Base-by-base conservation (phyloP, 2,329 filamentous ascomycete species). In the Cercospora brassicicola region DNA sequence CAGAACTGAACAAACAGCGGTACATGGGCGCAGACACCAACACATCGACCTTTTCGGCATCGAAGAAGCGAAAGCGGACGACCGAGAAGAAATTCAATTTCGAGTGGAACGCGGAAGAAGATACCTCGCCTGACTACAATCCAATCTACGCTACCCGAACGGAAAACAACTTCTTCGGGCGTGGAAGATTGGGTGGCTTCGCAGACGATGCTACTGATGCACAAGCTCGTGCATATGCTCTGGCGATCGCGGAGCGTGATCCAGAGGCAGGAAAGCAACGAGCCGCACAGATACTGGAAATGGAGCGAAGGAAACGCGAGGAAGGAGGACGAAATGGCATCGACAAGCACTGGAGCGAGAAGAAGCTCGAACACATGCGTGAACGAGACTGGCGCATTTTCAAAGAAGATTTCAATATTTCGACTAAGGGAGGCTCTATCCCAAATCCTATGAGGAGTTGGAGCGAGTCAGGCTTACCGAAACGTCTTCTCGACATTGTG, bases 341-440 rank as follows among this genome's bases (percentile, higher is more conserved):
- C 66, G 94, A 96, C 74, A 94, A 94, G 79, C 93, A 97, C 80
- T 99, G 95, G 95, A 93, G 91, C 65, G 92, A 97, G 78, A 99
- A 99, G 88, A 87, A 86, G 70, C 83, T 98, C 70, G 89, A 91
- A 13, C 92, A 97, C 75, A 99, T 99, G 95, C 91, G 93, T 70
- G 94, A 98, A 81, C 87, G 95, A 78, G 95, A 99, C 81, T 99
- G 95, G 95, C 92, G 95, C 78, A 98, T 99, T 75, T 97, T 99
- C 88, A 99, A 98, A 82, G 95, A 98, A 80, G 94, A 99, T 80
- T 98, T 97, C 82, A 96, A 95, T 74, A 99, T 99, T 78, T 86
- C 90, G 48, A 97, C 93, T 8, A 98, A 97, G 80, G 95, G 95
- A 67, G 94, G 94, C 53, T 86, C 87, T 28, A 93, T 98, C 65